A percentile compares a stretch with the other conserved stretches of the same genome.
Evolutionary conservation across 148 eudicot genomes (phyloP).

Genomic region (Amaranthus cruentus): DNA sequence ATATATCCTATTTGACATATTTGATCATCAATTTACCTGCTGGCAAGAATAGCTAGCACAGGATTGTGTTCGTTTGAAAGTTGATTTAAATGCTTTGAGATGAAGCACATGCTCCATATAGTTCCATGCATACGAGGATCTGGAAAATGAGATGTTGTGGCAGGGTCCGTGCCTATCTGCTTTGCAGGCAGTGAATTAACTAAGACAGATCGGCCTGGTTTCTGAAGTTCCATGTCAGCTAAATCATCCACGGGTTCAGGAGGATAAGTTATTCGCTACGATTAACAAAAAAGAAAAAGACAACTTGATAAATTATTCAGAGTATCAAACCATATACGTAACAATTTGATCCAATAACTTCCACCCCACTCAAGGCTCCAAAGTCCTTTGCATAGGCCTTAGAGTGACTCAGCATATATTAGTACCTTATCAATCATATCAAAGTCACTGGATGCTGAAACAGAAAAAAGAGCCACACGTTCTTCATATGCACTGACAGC

Average conservation of each 20-base stretch:
- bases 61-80: slow-evolving; percentile 53
- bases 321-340: neutral
- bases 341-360: neutral
- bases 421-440: slow-evolving; percentile 85
- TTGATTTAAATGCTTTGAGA: slow-evolving; percentile 50
- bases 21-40: slow-evolving; percentile 48
- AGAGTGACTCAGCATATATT: slow-evolving; percentile 8
- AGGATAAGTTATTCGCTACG: slow-evolving; percentile 65
- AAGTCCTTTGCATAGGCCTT: neutral
- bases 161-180: slow-evolving; percentile 15
- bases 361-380: neutral
- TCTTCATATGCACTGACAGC: slow-evolving; percentile 85
- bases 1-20: slow-evolving; percentile 1
- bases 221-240: slow-evolving; percentile 28
- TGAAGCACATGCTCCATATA: slow-evolving; percentile 98
- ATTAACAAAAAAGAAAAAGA: slow-evolving; percentile 13
- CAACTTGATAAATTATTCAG: slow-evolving; percentile 4
- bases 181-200: slow-evolving; percentile 16
- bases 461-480: slow-evolving; percentile 66
- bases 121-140: slow-evolving; percentile 44
- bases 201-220: slow-evolving; percentile 27
- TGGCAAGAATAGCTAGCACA: slow-evolving; percentile 70
- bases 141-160: slow-evolving; percentile 9
- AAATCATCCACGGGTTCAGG: slow-evolving; percentile 50
- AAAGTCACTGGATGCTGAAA: slow-evolving; percentile 48